These are phyloP conservation scores for Pichia sp. DNA, from an alignment of 1,139 yeast species.

Conservation along the genomic window DNA sequence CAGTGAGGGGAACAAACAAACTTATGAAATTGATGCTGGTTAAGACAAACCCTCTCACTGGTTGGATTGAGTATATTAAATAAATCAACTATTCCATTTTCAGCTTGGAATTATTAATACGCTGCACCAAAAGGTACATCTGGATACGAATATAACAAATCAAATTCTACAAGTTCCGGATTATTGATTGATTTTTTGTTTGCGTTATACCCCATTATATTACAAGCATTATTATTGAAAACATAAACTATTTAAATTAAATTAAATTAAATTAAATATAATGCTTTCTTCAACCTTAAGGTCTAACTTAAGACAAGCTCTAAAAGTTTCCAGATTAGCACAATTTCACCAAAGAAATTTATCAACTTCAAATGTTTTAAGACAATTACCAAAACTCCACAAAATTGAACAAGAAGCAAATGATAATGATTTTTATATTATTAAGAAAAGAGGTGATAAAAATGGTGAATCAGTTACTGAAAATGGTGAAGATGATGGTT, in stretches of 20 bases:
- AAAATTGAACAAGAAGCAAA: conserved; percentile 22
- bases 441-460: conserved; percentile 27
- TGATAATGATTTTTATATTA: conserved; percentile 27
- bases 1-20: background rate
- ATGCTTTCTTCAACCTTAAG: conserved; percentile 14
- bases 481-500: conserved; percentile 20
- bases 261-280: background rate
- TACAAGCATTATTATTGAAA: too few species aligned
- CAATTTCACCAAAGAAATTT: conserved; percentile 7
- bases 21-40: background rate
- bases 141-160: too few species aligned
- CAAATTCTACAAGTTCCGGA: too few species aligned
- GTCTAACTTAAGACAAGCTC: conserved; percentile 8
- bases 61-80: background rate
- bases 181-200: background rate
- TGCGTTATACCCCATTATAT: background rate
- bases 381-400: conserved; percentile 15
- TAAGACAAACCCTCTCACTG: background rate
- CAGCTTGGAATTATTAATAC: too few species aligned
- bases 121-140: too few species aligned
- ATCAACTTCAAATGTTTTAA: conserved; percentile 6
- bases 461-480: conserved; percentile 19
- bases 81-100: too few species aligned
- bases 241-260: too few species aligned
- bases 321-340: conserved; percentile 7